Evolutionary conservation across 306 rosid species (phyloP).

Genomic region (Acacia crassicarpa): DNA sequence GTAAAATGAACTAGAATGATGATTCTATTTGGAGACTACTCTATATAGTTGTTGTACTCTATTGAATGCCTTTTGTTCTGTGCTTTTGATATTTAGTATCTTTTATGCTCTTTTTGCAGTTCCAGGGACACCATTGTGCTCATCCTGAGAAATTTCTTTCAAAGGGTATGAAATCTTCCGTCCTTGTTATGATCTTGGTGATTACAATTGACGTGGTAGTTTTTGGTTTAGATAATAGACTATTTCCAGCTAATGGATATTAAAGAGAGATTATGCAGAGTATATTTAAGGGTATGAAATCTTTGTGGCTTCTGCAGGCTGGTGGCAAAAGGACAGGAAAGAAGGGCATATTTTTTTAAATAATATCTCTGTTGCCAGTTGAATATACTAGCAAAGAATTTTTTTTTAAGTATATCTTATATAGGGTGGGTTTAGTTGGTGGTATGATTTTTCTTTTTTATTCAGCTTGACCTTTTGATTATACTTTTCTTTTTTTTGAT

Average conservation of each 20-base stretch:
- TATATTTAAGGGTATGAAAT: constrained; percentile 4
- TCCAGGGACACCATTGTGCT: constrained; percentile 86
- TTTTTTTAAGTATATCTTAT: constrained; percentile 25
- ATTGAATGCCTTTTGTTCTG: background rate
- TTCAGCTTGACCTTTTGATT: constrained; percentile 2
- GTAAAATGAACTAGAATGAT: background rate
- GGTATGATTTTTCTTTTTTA: constrained; percentile 35
- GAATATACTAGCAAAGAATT: constrained; percentile 9
- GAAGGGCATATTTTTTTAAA: constrained; percentile 67
- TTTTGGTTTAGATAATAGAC: background rate
- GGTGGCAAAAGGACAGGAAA: constrained; percentile 73
- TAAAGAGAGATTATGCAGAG: background rate
- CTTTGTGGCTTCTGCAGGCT: constrained; percentile 59
- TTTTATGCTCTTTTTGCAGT: constrained; percentile 51
- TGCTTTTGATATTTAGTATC: constrained; percentile 24
- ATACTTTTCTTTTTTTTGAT: constrained; percentile 24
- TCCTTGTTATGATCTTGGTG: background rate
- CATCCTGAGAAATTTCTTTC: constrained; percentile 75
- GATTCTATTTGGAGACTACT: background rate
- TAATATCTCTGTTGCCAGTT: constrained; percentile 17
- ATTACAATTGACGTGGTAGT: constrained; percentile 14
- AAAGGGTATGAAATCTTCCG: constrained; percentile 50
- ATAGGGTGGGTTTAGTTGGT: constrained; percentile 41
- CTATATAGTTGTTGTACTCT: background rate
- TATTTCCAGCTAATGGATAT: background rate